Conservation (phyloP, 306 rosid genomes). For the Begonia fuchsioides region DNA sequence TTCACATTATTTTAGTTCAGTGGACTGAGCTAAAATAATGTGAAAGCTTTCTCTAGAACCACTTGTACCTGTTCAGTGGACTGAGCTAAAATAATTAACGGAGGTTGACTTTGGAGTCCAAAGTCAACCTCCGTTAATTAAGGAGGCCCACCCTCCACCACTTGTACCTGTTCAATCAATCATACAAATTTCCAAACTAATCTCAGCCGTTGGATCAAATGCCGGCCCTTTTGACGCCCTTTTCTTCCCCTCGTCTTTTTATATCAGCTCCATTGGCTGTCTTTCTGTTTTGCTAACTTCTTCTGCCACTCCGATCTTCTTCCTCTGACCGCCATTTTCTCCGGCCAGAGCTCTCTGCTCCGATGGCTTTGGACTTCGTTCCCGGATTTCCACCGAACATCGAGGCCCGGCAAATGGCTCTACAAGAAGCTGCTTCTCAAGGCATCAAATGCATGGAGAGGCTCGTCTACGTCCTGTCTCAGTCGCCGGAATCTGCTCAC, state of each 20-base stretch:
- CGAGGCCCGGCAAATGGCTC: conserved; percentile 54
- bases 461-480: conserved; percentile 40
- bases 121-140: too few relatives aligned
- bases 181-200: conserved; percentile 20
- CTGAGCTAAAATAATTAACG: too few relatives aligned
- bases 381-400: conserved; percentile 32
- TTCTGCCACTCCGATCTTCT: conserved; percentile 13
- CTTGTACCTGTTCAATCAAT: neutral
- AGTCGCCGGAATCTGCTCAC: conserved; percentile 22
- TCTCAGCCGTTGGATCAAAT: conserved; percentile 26
- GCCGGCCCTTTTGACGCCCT: conserved; percentile 16
- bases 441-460: conserved; percentile 70
- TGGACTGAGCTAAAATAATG: too few relatives aligned
- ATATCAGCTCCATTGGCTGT: neutral
- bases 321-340: neutral
- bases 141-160: too few relatives aligned
- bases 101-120: too few relatives aligned
- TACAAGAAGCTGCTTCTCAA: conserved; percentile 67
- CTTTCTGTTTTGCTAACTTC: neutral
- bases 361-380: conserved; percentile 58
- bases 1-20: too few relatives aligned
- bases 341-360: neutral
- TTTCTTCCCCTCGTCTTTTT: neutral
- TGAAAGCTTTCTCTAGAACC: too few relatives aligned
- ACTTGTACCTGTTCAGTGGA: too few relatives aligned